Conservation (phyloP, 331 rosid genomes). For the Rhamnella rubrinervis region DNA sequence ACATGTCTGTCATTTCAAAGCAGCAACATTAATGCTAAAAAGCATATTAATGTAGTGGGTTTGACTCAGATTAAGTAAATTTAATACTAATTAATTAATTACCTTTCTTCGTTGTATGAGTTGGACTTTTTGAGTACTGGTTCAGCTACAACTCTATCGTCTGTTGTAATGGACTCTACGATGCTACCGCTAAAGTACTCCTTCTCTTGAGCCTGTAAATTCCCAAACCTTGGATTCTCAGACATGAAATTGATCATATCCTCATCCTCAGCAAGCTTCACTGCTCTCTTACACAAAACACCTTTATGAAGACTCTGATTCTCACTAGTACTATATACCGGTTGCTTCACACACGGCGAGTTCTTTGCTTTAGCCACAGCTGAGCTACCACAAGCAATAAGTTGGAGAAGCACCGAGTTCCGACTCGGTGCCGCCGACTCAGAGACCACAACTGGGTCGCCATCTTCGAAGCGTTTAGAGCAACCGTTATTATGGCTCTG, state of each 20-base stretch:
- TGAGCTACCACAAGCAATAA: conserved; percentile 64
- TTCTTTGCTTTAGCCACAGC: conserved; percentile 40
- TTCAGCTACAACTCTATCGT: conserved; percentile 19
- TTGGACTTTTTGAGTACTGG: conserved; percentile 45
- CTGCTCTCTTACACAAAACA: conserved; percentile 30
- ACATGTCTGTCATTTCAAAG: too few species aligned
- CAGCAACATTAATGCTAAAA: background rate
- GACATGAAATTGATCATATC: conserved; percentile 59
- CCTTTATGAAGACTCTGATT: conserved; percentile 27
- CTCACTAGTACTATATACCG: background rate
- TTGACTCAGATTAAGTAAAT: too few species aligned
- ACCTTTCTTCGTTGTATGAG: conserved; percentile 63
- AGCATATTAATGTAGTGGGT: background rate
- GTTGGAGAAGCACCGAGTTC: conserved; percentile 55
- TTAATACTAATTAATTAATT: background rate
- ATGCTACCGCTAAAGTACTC: conserved; percentile 87
- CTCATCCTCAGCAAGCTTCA: conserved; percentile 32
- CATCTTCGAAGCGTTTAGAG: conserved; percentile 31
- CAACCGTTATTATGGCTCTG: conserved; percentile 9
- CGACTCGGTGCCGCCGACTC: conserved; percentile 32
- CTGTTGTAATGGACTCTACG: conserved; percentile 54
- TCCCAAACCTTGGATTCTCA: conserved; percentile 82
- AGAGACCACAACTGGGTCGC: conserved; percentile 18
- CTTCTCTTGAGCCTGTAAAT: conserved; percentile 66
- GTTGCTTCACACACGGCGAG: conserved; percentile 16